Base-by-base conservation (phyloP, 352 stramenopile species). In the Globisporangium lucens region DNA sequence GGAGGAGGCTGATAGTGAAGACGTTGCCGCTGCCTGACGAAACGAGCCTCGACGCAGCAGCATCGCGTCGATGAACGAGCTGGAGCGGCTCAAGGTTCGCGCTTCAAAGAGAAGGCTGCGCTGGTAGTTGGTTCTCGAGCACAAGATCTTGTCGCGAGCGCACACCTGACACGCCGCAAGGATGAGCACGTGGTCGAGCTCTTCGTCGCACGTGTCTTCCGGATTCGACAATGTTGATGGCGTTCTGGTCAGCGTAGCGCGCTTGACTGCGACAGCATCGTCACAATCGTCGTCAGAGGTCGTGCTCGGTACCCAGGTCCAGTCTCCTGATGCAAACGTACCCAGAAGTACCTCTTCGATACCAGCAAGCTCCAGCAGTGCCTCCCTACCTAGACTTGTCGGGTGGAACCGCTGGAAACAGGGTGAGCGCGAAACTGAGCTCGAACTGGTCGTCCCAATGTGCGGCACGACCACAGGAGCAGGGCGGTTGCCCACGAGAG, bases 131-230 rank as follows among this genome's bases (percentile, higher is more conserved):
- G 36, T 29, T 20, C 10, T 20, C 29, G 35, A 29, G 35, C 55
- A 60, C 2, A 9, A 8, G 55, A 12, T 17, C 24, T 60, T 43
- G 20, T 60, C 55, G 27, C n/a, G 20, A 33, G 30, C 8, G 53
- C 53, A 59, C 13, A 24, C 53, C n/a, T 20, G 53, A 41, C 29
- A 59, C 2, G 15, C 7, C 6, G 36, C 17, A 27, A 55, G 9
- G 4, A 56, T 47, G 61, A 66, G 61, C 2, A 51, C 22, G 5
- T n/a, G 27, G n/a, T 67, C 62, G 52, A 61, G 27, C 62, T 67
- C 62, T 55, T 67, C 62, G 52, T 67, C 52, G 29, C 62, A 67
- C 22, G 62, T 67, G 24, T 67, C 62, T 24, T 67, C 62, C 3
- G 33, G 22, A 5, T 47, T 56, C 3, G 52, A 67, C 9, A 46